Evolutionary conservation across 2,329 filamentous ascomycete genomes (phyloP).

Genomic region (Colletotrichum cereale): DNA sequence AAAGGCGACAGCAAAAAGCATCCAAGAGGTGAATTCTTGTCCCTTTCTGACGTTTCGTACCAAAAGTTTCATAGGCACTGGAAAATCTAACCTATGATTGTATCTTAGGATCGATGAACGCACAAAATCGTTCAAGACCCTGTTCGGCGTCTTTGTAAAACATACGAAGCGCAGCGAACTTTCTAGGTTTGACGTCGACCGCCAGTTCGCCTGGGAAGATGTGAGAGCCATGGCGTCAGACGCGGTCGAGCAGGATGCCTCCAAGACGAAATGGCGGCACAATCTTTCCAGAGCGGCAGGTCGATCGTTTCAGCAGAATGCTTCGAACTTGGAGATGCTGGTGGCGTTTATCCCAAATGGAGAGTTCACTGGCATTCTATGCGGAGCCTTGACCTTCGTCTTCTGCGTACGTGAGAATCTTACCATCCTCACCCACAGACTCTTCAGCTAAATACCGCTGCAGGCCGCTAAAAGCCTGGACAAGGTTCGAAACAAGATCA

Average conservation of each 20-base stretch:
- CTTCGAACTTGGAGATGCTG: constrained; percentile 16
- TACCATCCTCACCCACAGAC: too few species aligned
- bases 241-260: constrained; percentile 10
- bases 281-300: constrained; percentile 21
- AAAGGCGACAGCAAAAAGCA: background rate
- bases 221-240: constrained; percentile 14
- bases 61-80: background rate
- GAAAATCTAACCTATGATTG: background rate
- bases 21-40: background rate
- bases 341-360: constrained; percentile 12
- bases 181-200: background rate
- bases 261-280: constrained; percentile 3
- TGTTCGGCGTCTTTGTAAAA: background rate
- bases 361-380: constrained; percentile 8
- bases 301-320: constrained; percentile 18
- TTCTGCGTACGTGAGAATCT: constrained; percentile 4
- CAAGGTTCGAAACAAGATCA: constrained; percentile 22
- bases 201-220: constrained; percentile 19
- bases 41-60: background rate
- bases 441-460: background rate
- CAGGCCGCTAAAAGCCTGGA: constrained; percentile 14
- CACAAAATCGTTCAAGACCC: constrained; percentile 1
- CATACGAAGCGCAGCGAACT: constrained; percentile 5
- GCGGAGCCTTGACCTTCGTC: constrained; percentile 17
- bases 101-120: background rate